phyloP scores from a whole-genome alignment of 129 eudicot genomes.

The Arctium lappa region DNA sequence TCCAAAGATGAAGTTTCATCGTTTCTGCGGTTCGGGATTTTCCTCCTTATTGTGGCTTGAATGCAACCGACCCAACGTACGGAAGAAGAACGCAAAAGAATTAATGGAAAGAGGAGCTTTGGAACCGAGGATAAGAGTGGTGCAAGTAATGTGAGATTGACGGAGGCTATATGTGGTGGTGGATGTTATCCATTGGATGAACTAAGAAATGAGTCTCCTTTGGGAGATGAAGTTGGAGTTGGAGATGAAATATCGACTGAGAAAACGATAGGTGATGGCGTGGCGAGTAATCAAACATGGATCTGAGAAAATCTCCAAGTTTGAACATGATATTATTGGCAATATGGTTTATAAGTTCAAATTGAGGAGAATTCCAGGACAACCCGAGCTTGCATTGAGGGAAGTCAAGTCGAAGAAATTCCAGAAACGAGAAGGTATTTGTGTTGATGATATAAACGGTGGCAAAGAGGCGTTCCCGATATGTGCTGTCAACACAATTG shows the following conservation, averaged over 20 bases:
- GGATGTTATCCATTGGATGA: background rate
- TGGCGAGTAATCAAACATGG: slow-evolving; percentile 20
- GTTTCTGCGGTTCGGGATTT: slow-evolving; percentile 81
- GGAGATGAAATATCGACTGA: background rate
- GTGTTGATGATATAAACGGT: slow-evolving; percentile 55
- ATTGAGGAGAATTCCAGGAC: slow-evolving; percentile 71
- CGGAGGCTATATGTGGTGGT: slow-evolving; percentile 13
- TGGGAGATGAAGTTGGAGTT: background rate
- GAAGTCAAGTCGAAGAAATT: slow-evolving; percentile 54
- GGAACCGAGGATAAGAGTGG: background rate
- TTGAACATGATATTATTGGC: slow-evolving; percentile 20
- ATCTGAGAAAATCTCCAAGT: slow-evolving; percentile 9
- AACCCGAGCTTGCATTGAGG: slow-evolving; percentile 76
- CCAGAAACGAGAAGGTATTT: slow-evolving; percentile 57
- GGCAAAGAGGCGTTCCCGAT: slow-evolving; percentile 66
- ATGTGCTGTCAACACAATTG: slow-evolving; percentile 67
- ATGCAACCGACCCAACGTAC: slow-evolving; percentile 34
- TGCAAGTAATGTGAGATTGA: background rate
- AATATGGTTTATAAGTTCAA: slow-evolving; percentile 68
- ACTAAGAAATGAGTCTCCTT: background rate
- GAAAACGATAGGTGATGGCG: background rate
- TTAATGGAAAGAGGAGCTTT: slow-evolving; percentile 21
- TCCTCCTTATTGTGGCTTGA: slow-evolving; percentile 73
- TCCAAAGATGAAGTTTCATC: slow-evolving; percentile 36
- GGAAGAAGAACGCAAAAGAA: slow-evolving; percentile 33